Evolutionary conservation across 1,139 yeast genomes (phyloP), one percentile per base, ranked within the genome.

Genomic region (Chernovozyma aurita): DNA sequence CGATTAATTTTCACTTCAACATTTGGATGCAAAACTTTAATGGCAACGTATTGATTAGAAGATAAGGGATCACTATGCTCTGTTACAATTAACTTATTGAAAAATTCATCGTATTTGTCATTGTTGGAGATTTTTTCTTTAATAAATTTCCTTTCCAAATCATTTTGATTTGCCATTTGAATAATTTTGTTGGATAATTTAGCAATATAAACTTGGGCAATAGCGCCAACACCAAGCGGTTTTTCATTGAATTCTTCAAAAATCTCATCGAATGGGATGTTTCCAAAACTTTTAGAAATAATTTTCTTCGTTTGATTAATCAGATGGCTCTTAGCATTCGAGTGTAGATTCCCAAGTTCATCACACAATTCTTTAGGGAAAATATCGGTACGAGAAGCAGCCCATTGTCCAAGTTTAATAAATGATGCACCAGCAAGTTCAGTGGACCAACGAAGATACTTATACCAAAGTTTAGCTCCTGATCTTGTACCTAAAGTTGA

Each of bases 361-460:
- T 76, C 76, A 57, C 98, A 92, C 59, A 92, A 62, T 33, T 76
- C 86, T 36, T 65, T 67, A 2, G 96, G 84, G 60, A 92, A 90
- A 29, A 92, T 85, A 59, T 92, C 99, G 0, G 95, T 85, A 61
- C 99, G 75, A n/a, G 96, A 85, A 3, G 97, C 97, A 0, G 98
- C 98, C 99, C 99, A 92, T 65, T 94, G 98, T 3, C 97, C 98
- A 44, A 92, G 71, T 59, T 92, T 92, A 43, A 92, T 86, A 58
- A 92, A 92, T 5, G 95, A 83, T 2, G 98, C 95, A 1, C 98
- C 98, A 0, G 96, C 96, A 21, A 69, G 45, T 55, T 92, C 96
- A 43, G 94, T 78, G 1, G 85, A 67, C 62, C 76, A 65, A 35
- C 90, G 70, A 28, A 90, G 59, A 40, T 80, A 64, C 37, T 61